phyloP scores from a whole-genome alignment of 108 stramenopile genomes.

The Cyclotella kingstonii region DNA sequence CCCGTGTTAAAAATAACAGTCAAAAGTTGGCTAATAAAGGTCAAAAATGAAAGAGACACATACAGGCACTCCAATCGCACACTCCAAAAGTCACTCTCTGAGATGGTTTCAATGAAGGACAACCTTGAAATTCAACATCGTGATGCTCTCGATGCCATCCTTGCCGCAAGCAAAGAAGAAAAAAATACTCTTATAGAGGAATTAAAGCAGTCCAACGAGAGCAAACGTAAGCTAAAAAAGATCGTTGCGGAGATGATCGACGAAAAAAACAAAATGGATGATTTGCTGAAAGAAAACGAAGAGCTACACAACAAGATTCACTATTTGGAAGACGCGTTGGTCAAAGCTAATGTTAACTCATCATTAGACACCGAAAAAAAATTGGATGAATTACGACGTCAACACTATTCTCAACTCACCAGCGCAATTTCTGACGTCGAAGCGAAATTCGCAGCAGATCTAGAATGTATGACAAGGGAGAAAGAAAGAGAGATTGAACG shows the following conservation, averaged over 20 bases:
- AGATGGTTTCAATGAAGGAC: background rate
- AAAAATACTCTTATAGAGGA: background rate
- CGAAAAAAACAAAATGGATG: background rate
- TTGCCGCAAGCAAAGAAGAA: background rate
- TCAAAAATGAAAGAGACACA: conserved; percentile 15
- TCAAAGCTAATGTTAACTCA: background rate
- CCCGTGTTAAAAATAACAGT: background rate
- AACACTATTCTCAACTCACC: conserved; percentile 1
- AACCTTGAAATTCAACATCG: conserved; percentile 1
- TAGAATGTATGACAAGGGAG: conserved; percentile 11
- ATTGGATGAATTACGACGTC: conserved; percentile 3
- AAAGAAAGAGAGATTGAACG: conserved; percentile 13
- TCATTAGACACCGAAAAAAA: background rate
- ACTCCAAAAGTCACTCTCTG: conserved; percentile 3
- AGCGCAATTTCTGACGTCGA: conserved; percentile 15
- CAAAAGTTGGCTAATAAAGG: conserved; percentile 1
- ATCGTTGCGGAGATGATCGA: conserved; percentile 1
- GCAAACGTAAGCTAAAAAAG: conserved; percentile 8
- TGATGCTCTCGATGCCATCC: conserved; percentile 2
- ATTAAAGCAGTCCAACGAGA: background rate
- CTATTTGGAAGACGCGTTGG: background rate
- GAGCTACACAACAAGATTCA: background rate
- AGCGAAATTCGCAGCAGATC: conserved; percentile 12
- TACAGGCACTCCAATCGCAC: conserved; percentile 8
- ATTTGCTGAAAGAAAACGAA: background rate